Percentiles rank a stretch among this genome's conserved stretches.
phyloP scores from a whole-genome alignment of 257 asterid species.

The Leonotis leonurus region DNA sequence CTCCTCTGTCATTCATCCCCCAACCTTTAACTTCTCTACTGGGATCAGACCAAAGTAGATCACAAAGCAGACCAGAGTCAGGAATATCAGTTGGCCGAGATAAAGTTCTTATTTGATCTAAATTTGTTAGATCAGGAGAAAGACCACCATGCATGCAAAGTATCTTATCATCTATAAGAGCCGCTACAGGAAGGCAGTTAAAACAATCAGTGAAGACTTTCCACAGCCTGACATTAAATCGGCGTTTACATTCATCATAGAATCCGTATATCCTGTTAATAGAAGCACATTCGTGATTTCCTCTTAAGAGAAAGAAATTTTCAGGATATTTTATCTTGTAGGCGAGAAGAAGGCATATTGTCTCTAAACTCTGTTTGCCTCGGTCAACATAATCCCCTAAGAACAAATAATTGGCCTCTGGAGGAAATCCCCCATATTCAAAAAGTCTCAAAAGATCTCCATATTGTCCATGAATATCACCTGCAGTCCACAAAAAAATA shows the following conservation, averaged over 20 bases:
- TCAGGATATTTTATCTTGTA: constrained; percentile 56
- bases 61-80: constrained; percentile 53
- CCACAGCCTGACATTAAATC: constrained; percentile 50
- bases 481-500: constrained; percentile 20
- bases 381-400: constrained; percentile 60
- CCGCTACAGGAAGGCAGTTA: constrained; percentile 60
- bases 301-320: constrained; percentile 50
- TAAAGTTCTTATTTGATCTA: constrained; percentile 48
- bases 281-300: constrained; percentile 56
- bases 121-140: constrained; percentile 41
- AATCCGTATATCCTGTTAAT: constrained; percentile 56
- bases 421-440: constrained; percentile 56
- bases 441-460: constrained; percentile 58
- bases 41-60: constrained; percentile 58
- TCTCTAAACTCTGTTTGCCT: constrained; percentile 52
- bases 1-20: constrained; percentile 57
- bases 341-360: constrained; percentile 58
- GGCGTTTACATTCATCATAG: constrained; percentile 53
- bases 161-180: constrained; percentile 53
- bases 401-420: constrained; percentile 59
- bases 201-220: constrained; percentile 52
- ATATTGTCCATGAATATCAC: constrained; percentile 57
- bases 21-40: constrained; percentile 52
- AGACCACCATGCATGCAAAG: constrained; percentile 69
- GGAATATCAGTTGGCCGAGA: constrained; percentile 57